Evolutionary conservation across 2,329 filamentous ascomycete species (phyloP), one percentile per base, ranked within the genome.

Genomic region (Cladosporium sp.): DNA sequence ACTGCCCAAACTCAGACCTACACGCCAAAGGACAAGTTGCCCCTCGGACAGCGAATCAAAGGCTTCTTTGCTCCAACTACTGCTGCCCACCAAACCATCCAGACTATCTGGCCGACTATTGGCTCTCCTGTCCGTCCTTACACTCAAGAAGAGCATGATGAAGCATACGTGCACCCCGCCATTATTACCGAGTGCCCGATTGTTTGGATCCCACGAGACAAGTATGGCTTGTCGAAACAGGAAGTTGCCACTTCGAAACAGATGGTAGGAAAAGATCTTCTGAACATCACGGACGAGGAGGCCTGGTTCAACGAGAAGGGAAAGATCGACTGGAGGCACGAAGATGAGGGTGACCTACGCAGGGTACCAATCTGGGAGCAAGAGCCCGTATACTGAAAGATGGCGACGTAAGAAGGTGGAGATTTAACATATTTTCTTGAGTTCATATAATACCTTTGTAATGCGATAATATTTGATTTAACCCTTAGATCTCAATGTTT

Each of bases 271-370:
- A 69, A 70, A 18, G 68, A 66, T 6, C 59, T 68, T 14, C 28
- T 64, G 0, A 66, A 73, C 10, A 77, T 81, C 18, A 81, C 79
- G 16, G 80, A 82, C 64, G 77, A 81, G 49, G 78, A 78, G n/a
- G 79, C 80, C n/a, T 68, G 66, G 12, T 79, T 82, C 62, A 75
- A 82, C 63, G 79, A 79, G 67, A 80, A 81, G 76, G 78, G 78
- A 29, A 80, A 62, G 59, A 62, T 62, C 18, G 28, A 62, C 2
- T 62, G 59, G 59, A 50, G 44, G 23, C 73, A 73, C 58, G 81
- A 80, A 79, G 76, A 79, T n/a, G 69, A 77, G 40, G 75, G 77
- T 1, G 71, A 73, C 37, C 68, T 78, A 11, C 72, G 72, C 52
- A 72, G 77, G 65, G 79, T 79, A 33, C 80, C 79, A 7, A 72